These are phyloP conservation scores for Phialophora tarda DNA, from an alignment of 2,329 filamentous ascomycete genomes.

Conservation along the genomic window DNA sequence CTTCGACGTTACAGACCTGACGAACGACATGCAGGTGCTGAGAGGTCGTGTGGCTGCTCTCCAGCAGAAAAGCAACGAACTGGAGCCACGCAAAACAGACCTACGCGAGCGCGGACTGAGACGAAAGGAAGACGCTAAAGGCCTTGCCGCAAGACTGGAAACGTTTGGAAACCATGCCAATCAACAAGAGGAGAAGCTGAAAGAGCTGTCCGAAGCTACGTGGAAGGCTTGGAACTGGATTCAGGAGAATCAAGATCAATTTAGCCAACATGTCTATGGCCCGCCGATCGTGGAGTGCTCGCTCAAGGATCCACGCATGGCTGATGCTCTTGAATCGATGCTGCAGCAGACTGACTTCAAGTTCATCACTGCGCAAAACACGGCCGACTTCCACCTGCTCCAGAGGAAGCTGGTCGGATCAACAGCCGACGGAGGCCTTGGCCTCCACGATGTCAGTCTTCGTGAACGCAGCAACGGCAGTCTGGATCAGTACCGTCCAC, in stretches of 20 bases:
- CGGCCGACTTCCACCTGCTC: constrained; percentile 74
- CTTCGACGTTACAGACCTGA: constrained; percentile 60
- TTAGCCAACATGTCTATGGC: constrained; percentile 78
- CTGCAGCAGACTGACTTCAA: constrained; percentile 61
- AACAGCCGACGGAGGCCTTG: constrained; percentile 55
- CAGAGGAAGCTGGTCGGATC: constrained; percentile 64
- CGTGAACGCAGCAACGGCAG: constrained; percentile 54
- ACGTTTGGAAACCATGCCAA: constrained; percentile 75
- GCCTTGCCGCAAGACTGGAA: constrained; percentile 58
- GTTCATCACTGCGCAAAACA: constrained; percentile 75
- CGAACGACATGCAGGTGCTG: constrained; percentile 29
- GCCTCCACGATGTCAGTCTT: constrained; percentile 72
- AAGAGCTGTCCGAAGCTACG: constrained; percentile 66
- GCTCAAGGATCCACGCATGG: constrained; percentile 73
- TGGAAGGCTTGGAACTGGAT: constrained; percentile 81
- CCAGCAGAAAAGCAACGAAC: constrained; percentile 47
- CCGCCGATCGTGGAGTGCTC: constrained; percentile 82
- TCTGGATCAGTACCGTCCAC: constrained; percentile 61
- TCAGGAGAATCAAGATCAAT: constrained; percentile 68
- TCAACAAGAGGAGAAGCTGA: constrained; percentile 72
- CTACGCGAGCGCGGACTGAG: constrained; percentile 50
- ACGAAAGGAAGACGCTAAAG: constrained; percentile 47
- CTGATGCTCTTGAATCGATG: constrained; percentile 64
- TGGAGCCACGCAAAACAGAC: constrained; percentile 29
- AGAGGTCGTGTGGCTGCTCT: constrained; percentile 43